phyloP scores from a whole-genome alignment of 1,284 basidiomycete genomes.

The Grifola frondosa region DNA sequence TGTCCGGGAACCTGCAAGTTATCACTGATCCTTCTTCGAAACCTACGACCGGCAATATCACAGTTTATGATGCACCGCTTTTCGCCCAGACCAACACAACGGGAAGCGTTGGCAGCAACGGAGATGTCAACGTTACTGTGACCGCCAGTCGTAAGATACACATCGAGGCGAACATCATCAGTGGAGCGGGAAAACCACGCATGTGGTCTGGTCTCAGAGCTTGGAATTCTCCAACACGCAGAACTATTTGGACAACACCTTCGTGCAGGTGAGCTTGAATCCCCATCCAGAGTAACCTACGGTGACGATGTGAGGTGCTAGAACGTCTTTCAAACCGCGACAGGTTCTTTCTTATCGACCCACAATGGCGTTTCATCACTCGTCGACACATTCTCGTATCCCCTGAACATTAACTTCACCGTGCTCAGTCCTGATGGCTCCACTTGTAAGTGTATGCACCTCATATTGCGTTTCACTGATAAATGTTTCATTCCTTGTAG shows the following conservation, averaged over 20 bases:
- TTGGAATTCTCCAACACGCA: constrained; percentile 56
- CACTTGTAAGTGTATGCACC: constrained; percentile 45
- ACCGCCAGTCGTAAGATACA: constrained; percentile 51
- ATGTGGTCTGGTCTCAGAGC: constrained; percentile 55
- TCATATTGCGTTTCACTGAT: not conserved
- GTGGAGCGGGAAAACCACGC: constrained; percentile 51
- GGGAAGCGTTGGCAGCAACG: constrained; percentile 41
- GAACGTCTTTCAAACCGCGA: constrained; percentile 63
- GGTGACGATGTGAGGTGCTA: constrained; percentile 27
- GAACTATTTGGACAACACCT: constrained; percentile 47
- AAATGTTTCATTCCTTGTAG: constrained; percentile 32
- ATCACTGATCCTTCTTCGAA: constrained; percentile 59
- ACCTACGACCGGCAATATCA: constrained; percentile 69
- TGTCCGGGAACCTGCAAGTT: constrained; percentile 72
- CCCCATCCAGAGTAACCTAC: not conserved
- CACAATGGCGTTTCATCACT: constrained; percentile 58
- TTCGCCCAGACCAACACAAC: constrained; percentile 53
- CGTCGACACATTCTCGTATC: constrained; percentile 64
- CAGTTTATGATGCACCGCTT: constrained; percentile 50
- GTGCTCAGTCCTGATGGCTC: constrained; percentile 42
- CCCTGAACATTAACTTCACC: constrained; percentile 61
- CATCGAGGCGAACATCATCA: constrained; percentile 57
- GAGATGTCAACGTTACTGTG: constrained; percentile 54
- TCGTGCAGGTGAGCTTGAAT: constrained; percentile 43
- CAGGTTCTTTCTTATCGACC: constrained; percentile 53